Evolutionary conservation across 83 land plant species (phyloP).

Genomic region (Diphasiastrum complanatum): DNA sequence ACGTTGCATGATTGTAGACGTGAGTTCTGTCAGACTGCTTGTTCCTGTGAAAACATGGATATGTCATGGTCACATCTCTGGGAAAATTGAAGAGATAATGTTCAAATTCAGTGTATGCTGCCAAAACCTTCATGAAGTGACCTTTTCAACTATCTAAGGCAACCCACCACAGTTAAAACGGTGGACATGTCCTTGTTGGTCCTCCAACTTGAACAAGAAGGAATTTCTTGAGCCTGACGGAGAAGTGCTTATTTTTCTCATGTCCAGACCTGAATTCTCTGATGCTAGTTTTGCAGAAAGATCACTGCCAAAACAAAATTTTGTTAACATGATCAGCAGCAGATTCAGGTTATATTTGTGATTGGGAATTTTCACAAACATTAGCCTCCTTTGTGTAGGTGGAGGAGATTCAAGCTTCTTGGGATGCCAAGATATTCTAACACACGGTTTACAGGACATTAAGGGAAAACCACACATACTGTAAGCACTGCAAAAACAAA

Average conservation of each 20-base stretch:
- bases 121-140: not conserved
- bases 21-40: slow-evolving; percentile 1
- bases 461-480: too few relatives aligned
- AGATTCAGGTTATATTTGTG: too few relatives aligned
- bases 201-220: not conserved
- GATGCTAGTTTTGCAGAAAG: slow-evolving; percentile 5
- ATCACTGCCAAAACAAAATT: too few relatives aligned
- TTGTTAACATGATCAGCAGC: too few relatives aligned
- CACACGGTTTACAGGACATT: too few relatives aligned
- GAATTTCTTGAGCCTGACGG: not conserved
- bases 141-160: not conserved
- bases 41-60: slow-evolving; percentile 1
- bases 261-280: not conserved
- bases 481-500: too few relatives aligned
- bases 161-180: slow-evolving; percentile 1
- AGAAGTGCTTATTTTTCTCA: not conserved
- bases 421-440: too few relatives aligned
- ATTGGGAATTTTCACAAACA: too few relatives aligned
- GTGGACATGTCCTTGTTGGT: slow-evolving; percentile 7
- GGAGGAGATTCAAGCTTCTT: too few relatives aligned
- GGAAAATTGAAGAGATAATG: too few relatives aligned
- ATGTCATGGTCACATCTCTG: not conserved
- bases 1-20: not conserved
- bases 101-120: too few relatives aligned
- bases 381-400: too few relatives aligned